phyloP scores from a whole-genome alignment of 2,329 filamentous ascomycete genomes.

The Aspergillus puulaauensis region DNA sequence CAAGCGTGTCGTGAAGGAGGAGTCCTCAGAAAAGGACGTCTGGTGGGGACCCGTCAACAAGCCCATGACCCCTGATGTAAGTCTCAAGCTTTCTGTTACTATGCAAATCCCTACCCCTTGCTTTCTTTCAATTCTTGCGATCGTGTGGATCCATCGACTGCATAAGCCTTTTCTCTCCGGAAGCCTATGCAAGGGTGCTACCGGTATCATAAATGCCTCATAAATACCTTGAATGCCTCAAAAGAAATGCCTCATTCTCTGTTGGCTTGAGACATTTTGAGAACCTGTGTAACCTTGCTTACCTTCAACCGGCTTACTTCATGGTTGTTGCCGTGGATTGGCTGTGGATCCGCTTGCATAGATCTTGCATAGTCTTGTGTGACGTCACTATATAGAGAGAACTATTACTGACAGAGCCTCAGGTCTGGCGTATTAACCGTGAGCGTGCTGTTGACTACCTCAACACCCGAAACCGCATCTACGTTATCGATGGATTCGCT shows the following conservation, averaged over 20 bases:
- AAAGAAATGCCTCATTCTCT: slow-evolving; percentile 17
- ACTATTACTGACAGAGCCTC: slow-evolving; percentile 22
- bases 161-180: slow-evolving; percentile 17
- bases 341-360: slow-evolving; percentile 7
- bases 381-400: slow-evolving; percentile 27
- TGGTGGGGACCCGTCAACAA: slow-evolving; percentile 99
- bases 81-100: slow-evolving; percentile 36
- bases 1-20: slow-evolving; percentile 95
- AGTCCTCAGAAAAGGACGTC: slow-evolving; percentile 82
- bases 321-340: slow-evolving; percentile 4
- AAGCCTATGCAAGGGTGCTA: not conserved
- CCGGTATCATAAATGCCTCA: too few species aligned
- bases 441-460: slow-evolving; percentile 98
- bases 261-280: slow-evolving; percentile 18
- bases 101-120: slow-evolving; percentile 13
- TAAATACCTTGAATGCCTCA: not conserved
- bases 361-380: slow-evolving; percentile 16
- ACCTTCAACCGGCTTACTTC: not conserved
- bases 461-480: slow-evolving; percentile 98
- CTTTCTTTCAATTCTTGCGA: slow-evolving; percentile 17
- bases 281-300: not conserved
- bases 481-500: slow-evolving; percentile 94
- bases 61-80: slow-evolving; percentile 95
- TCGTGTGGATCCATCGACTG: slow-evolving; percentile 13
- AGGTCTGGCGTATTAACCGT: slow-evolving; percentile 99